Evolutionary conservation across 352 stramenopile species (phyloP).

Genomic region (Globisporangium sylvaticum): DNA sequence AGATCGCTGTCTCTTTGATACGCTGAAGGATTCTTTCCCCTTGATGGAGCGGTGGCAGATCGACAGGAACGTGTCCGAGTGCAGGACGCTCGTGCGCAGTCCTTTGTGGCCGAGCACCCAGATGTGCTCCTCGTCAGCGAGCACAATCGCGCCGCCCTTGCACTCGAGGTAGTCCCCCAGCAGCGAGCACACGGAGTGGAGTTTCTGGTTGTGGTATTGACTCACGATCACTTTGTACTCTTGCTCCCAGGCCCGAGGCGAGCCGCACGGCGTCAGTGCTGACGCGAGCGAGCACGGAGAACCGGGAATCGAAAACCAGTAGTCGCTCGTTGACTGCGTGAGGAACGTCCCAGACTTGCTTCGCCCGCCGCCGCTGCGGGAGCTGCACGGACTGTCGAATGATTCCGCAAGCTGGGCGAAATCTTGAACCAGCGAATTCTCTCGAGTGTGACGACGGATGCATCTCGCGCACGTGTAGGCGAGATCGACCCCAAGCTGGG

Average conservation of each 20-base stretch:
- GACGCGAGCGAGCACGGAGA: slow-evolving; percentile 30
- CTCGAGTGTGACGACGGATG: slow-evolving; percentile 48
- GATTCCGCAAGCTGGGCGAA: slow-evolving; percentile 37
- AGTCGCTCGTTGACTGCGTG: slow-evolving; percentile 9
- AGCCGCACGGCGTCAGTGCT: slow-evolving; percentile 31
- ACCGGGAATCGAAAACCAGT: not conserved
- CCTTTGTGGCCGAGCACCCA: slow-evolving; percentile 69
- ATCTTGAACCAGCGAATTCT: slow-evolving; percentile 41
- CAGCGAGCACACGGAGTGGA: slow-evolving; percentile 68
- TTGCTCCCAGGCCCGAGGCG: slow-evolving; percentile 18
- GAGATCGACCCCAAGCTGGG: slow-evolving; percentile 54
- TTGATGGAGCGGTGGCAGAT: slow-evolving; percentile 47
- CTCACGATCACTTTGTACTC: slow-evolving; percentile 67
- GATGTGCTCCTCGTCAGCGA: slow-evolving; percentile 52
- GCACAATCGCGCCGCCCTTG: slow-evolving; percentile 56
- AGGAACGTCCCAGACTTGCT: slow-evolving; percentile 10
- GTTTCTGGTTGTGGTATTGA: slow-evolving; percentile 64
- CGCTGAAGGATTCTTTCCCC: slow-evolving; percentile 41
- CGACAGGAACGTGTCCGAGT: slow-evolving; percentile 51
- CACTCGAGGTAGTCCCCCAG: slow-evolving; percentile 72
- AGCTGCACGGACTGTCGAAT: slow-evolving; percentile 26
- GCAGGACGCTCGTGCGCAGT: slow-evolving; percentile 41
- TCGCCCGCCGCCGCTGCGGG: not conserved
- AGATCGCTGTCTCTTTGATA: slow-evolving; percentile 31
- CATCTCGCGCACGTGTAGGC: slow-evolving; percentile 62